Evolutionary conservation across 306 rosid species (phyloP), one percentile per base, ranked within the genome.

Genomic region (Senna siamea): DNA sequence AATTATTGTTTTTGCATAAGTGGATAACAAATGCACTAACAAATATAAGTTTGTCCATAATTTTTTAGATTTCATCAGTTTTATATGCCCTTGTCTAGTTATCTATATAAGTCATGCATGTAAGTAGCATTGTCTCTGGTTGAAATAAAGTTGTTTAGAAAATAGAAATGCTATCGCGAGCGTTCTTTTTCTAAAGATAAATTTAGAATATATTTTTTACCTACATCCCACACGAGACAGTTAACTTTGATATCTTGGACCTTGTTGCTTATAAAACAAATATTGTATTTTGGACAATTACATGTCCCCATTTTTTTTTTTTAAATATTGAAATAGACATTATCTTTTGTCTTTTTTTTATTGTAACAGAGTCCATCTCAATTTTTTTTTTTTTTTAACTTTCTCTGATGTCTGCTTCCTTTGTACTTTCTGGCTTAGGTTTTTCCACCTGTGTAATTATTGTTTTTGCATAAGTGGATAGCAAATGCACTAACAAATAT

Each of bases 141-240:
- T 73, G 23, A 60, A 35, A 13, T 65, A 41, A 72, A 54, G 44
- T 57, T 28, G 38, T 18, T 12, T 30, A 44, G 18, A n/a, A n/a
- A n/a, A n/a, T n/a, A n/a, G n/a, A 19, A 22, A 43, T n/a, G 12
- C 28, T 10, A 18, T 17, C 9, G 26, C n/a, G 7, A 32, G 66
- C 14, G 7, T 55, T 53, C 1, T 8, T 56, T 34, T 19, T 37
- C 62, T 6, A 37, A 15, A 9, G 5, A 55, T 43, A 71, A 41
- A 41, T 40, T 20, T 41, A 26, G 40, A 19, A 38, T 38, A 4
- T 38, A 15, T 5, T 4, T 28, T 12, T 58, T 51, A 51, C 56
- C 56, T 51, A 18, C 9, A n/a, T 51, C 23, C 56, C n/a, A 22
- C 72, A 67, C n/a, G 55, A 44, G 55, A 44, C 46, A 66, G 43